Base-by-base conservation (phyloP, 257 asterid species). In the Cinchona pubescens region DNA sequence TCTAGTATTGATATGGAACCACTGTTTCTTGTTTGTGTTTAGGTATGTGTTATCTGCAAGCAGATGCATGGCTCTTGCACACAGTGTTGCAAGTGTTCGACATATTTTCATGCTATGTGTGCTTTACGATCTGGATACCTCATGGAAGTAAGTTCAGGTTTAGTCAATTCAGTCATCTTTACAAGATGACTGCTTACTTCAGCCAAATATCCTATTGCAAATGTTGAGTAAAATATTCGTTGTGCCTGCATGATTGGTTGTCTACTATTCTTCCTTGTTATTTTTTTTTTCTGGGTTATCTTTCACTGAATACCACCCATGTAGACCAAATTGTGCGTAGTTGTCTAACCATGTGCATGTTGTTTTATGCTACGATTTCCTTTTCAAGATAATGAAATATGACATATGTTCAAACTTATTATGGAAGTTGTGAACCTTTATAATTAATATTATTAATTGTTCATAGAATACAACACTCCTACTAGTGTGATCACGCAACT, bases 31-130 rank as follows among this genome's bases (percentile, higher is more conserved):
- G 18, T 65, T 76, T 71, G 61, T 79, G 59, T 83, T 82, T 93
- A 95, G 99, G 90, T 83, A 77, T 95, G 99, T 67, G 76, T 86
- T 71, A 84, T 95, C 67, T 95, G 99, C 91, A 84, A 87, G 84
- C 98, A 92, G 87, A 82, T 81, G 80, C 98, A 92, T 12, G 99
- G 99, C 68, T 87, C 98, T 77, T 95, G 99, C 85, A 78, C 80
- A 75, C 98, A 92, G 66, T 95, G 99, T 83, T 95, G 90, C 88
- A 92, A 90, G 87, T 95, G 99, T 72, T 58, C 96, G 62, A 92
- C 96, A 72, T 80, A 75, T 80, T 95, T 90, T 78, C 99, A 95
- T 83, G 88, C 96, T 69, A 85, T 87, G 78, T 95, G 99, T 82
- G 97, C 98, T 78, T 84, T 89, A 73, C 95, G 94, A 67, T 96